Evolutionary conservation across 2,329 filamentous ascomycete genomes (phyloP), one percentile per base, ranked within the genome.

Genomic region (Sarocladiaceae sp.): DNA sequence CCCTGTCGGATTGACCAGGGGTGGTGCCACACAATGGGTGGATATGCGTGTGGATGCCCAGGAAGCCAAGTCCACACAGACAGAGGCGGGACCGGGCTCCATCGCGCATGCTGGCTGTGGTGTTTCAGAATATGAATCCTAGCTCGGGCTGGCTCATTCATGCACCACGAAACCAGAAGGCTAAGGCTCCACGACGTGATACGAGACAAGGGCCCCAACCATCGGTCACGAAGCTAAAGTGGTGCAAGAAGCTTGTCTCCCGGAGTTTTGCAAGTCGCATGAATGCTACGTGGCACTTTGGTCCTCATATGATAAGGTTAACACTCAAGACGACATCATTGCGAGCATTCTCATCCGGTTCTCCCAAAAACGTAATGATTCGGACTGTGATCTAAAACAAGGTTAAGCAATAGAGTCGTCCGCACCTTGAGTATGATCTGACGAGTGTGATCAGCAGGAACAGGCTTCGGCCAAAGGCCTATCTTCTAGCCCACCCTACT

Each of bases 101-200:
- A 48, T 48, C 44, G n/a, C 26, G 44, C 12, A 5, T 33, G 26
- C 20, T 17, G 44, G 10, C 44, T 48, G 25, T 33, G 25, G 44
- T 20, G 44, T 48, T 48, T 48, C 44, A 48, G 26, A 48, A 23
- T 48, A 25, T 48, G 44, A 48, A 48, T 48, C 44, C 26, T 48
- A 48, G 26, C 26, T 28, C 22, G 17, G 40, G 4, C 11, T 7
- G 22, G 23, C 23, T 48, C 44, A 31, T 48, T 31, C 33, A 33
- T 33, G 44, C 44, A 28, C 22, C 44, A 33, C 26, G 26, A 6
- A 48, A n/a, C 4, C 5, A 22, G 37, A 23, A 23, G 12, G 44
- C 17, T 6, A 18, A 17, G 11, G 28, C 31, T 33, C n/a, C 15
- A 48, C 26, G 44, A 48, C 26, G 15, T 15, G 29, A 33, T 33